Base-by-base conservation (phyloP, 2,329 filamentous ascomycete species). In the Stemphylium vesicarium region DNA sequence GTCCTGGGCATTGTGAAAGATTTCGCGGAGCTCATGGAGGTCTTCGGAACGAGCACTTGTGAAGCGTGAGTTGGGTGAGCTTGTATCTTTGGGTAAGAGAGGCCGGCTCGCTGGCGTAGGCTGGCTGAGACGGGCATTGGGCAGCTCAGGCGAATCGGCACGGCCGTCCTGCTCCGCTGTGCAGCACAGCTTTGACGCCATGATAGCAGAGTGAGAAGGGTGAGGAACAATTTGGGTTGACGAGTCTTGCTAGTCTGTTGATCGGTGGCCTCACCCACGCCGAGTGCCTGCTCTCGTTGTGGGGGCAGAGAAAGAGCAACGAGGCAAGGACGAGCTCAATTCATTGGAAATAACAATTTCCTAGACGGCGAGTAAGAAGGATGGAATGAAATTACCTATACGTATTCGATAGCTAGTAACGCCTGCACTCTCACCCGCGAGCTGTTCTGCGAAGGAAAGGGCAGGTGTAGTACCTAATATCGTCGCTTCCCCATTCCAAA, bases 171-270 rank as follows among this genome's bases (percentile, higher is more conserved):
- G 63, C 50, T 71, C 71, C 10, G 64, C 57, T 4, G 64, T 71
- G 52, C 73, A 75, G 52, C 73, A 75, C 13, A 74, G 57, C 43
- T 65, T 72, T 31, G 70, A 64, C 4, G 71, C 66, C 72, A 74
- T 74, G 33, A 13, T 56, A 24, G 36, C 12, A 16, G 50, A 26
- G 29, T 22, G 22, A 33, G 11, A 33, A 24, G 29, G 16, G 7
- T 20, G 36, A 33, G 29, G n/a, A 24, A 10, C 18, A 45, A 20
- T 20, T 20, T 15, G 4, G 9, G 11, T 37, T n/a, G 33, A 33
- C 20, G 5, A 42, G 13, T 15, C 36, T 12, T 52, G 42, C 32
- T 36, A 24, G 29, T 52, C 51, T 52, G 41, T 52, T 52, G 36
- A 55, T 12, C 20, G 16, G 18, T 11, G 37, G 29, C 36, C 18